Percentiles rank a stretch among this genome's conserved stretches.
These are phyloP conservation scores for Malus hybrid DNA, from an alignment of 331 rosid species.

Conservation along the genomic window DNA sequence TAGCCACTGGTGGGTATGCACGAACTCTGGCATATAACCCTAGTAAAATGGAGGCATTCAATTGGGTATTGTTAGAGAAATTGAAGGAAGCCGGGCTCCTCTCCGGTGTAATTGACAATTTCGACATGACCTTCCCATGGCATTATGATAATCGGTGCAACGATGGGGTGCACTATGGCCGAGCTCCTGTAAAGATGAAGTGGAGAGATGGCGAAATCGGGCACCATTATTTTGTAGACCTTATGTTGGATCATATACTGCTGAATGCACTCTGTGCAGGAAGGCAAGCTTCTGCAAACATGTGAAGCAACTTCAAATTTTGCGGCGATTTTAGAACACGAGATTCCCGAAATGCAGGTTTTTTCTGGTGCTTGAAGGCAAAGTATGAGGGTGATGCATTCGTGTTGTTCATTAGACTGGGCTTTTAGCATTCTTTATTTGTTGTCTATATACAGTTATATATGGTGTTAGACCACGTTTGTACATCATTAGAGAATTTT, in stretches of 20 bases:
- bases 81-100: constrained; percentile 52
- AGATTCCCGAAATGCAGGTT: not conserved
- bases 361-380: not conserved
- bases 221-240: constrained; percentile 86
- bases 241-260: constrained; percentile 78
- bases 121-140: constrained; percentile 92
- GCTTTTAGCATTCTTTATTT: not conserved
- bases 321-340: not conserved
- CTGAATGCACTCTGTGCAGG: constrained; percentile 62
- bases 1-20: constrained; percentile 88
- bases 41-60: constrained; percentile 74
- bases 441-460: too few species aligned
- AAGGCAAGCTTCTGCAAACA: constrained; percentile 12
- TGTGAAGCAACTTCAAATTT: not conserved
- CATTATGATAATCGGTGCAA: constrained; percentile 76
- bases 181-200: constrained; percentile 62
- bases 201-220: constrained; percentile 88
- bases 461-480: not conserved
- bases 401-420: not conserved
- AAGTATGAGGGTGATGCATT: not conserved
- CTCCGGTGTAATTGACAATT: constrained; percentile 72
- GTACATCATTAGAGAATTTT: not conserved
- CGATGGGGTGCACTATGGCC: constrained; percentile 89
- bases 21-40: constrained; percentile 71
- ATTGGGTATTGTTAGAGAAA: constrained; percentile 58